These are phyloP conservation scores for Lyophyllum shimeji DNA, from an alignment of 768 basidiomycete genomes.

Conservation along the genomic window DNA sequence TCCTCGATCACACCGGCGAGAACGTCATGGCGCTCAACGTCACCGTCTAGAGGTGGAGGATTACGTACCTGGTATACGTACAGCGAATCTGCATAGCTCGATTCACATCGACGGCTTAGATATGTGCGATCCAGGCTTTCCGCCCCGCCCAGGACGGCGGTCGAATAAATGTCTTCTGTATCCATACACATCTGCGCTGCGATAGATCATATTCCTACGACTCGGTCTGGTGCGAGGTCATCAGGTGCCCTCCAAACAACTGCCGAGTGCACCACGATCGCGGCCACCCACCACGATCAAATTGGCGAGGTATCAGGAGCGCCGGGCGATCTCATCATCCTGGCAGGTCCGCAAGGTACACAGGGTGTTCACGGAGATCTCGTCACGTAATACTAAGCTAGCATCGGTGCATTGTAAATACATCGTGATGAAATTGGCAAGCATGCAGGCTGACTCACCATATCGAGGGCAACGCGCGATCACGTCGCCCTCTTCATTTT, in stretches of 20 bases:
- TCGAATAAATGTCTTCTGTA: background rate
- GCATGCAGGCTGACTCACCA: background rate
- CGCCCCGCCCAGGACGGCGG: background rate
- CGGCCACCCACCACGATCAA: background rate
- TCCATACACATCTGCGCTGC: background rate
- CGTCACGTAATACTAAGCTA: constrained; percentile 5
- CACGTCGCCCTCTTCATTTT: constrained; percentile 29
- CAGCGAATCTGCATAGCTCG: background rate
- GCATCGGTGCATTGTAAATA: background rate
- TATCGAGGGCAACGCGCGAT: background rate
- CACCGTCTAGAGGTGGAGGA: background rate
- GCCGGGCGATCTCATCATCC: constrained; percentile 2
- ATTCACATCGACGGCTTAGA: background rate
- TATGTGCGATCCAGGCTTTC: background rate
- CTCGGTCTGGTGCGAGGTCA: background rate
- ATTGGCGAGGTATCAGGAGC: background rate
- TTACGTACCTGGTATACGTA: background rate
- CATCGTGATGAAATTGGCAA: background rate
- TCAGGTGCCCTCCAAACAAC: background rate
- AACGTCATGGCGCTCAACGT: background rate
- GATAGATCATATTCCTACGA: background rate
- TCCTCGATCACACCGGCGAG: constrained; percentile 2
- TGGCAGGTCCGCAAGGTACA: background rate
- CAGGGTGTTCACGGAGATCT: background rate
- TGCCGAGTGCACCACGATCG: background rate